Base-by-base conservation (phyloP, 140 eudicot species). In the Erigeron philadelphicus region DNA sequence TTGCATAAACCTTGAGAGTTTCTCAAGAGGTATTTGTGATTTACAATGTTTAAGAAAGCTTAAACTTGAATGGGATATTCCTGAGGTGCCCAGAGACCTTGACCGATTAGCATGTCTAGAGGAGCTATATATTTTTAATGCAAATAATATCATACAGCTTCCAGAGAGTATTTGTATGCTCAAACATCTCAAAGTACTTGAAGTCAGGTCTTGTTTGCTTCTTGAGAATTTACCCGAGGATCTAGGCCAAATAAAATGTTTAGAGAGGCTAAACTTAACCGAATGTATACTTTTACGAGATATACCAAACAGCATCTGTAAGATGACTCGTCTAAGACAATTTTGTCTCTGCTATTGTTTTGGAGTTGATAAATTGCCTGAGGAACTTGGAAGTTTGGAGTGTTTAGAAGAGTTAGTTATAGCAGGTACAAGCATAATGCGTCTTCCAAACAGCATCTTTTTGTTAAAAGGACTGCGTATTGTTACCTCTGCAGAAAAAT, bases 161-260 rank as follows among this genome's bases (percentile, higher is more conserved):
- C 61, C 72, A 0, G 18, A 49, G 49, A 67, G 47, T 13, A 53
- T 68, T 15, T 52, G 49, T 35, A 50, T 68, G 63, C 9, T 68
- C 38, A 50, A 68, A 10, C 4, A 38, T 9, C 45, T 66, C 12
- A 66, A 47, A 66, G 2, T 0, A 11, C 60, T 66, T 8, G 12
- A 12, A 11, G 25, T 66, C 8, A 11, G 13, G 7, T 46, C 48
- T 12, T 68, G 73, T 68, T 52, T 9, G 52, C 38, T 31, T 15
- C 13, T 68, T 68, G 64, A 68, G 64, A 68, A 15, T 40, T 38
- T 68, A 41, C 74, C 74, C 2, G 18, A 69, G 65, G 44, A 69
- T 54, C 54, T 69, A 54, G 65, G 42, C 13, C 21, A 1, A 11
- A 41, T 69, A 69, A 43, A 55, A 13, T 55, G 21, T 38, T 40